Base-by-base conservation (phyloP, 352 stramenopile species). In the Nothophytophthora sp. region DNA sequence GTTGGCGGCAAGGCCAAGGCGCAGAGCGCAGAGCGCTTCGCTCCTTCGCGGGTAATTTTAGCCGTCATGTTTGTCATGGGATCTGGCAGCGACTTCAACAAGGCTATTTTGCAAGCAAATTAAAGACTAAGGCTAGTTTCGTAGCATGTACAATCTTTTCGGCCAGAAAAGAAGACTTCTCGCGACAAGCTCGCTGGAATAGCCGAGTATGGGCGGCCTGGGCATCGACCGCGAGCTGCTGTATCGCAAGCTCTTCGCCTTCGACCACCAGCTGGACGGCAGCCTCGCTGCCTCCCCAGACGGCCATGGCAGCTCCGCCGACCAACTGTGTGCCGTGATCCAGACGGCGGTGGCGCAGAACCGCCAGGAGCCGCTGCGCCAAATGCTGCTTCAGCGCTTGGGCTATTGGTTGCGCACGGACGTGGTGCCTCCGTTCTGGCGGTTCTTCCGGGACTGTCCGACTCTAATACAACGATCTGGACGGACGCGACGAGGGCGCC, bases 231-330 rank as follows among this genome's bases (percentile, higher is more conserved):
- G 70, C 28, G 65, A 79, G 40, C 61, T 82, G 57, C 70, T 90
- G 15, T 88, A 74, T 76, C 65, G 73, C 13, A 87, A 86, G 57
- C 76, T 90, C 35, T 80, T 90, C 32, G 72, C 72, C 4, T 86
- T 90, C 40, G 76, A 85, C 45, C 35, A 70, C 25, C 36, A 59
- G 23, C 43, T 18, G 7, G 51, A 20, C 8, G 55, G 39, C 10
- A 51, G 61, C 40, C 18, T 45, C 2, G 35, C 19, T 3, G 32
- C 15, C 27, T 15, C 50, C 24, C 34, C 34, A 54, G 48, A 57
- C 11, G 34, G 11, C 29, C 11, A 33, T n/a, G 18, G 41, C 36
- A 36, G 7, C 16, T 20, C 25, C 1, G 48, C 51, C 1, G 65
- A 85, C 5, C 48, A 34, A 36, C 46, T 76, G 32, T 56, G 63